Conservation (phyloP, 805 yeast species). For the Yarrowia keelungensis region DNA sequence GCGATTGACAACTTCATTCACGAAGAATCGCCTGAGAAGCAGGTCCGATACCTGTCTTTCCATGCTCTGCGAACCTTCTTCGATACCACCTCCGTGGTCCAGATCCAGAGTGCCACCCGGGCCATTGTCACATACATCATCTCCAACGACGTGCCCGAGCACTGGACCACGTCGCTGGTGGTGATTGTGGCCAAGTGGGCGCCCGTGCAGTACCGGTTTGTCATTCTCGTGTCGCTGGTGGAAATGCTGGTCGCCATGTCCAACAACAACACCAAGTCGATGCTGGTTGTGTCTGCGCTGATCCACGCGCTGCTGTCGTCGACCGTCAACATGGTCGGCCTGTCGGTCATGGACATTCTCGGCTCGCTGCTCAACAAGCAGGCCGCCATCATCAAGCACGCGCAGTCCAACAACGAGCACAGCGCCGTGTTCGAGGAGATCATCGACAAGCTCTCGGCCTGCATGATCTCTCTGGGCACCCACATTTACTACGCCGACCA, state of each 20-base stretch:
- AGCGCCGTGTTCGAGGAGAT: slow-evolving; percentile 45
- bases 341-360: slow-evolving; percentile 81
- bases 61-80: slow-evolving; percentile 65
- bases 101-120: slow-evolving; percentile 63
- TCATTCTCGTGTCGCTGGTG: slow-evolving; percentile 61
- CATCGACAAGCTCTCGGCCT: slow-evolving; percentile 57
- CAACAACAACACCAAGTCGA: slow-evolving; percentile 33
- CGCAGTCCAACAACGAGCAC: slow-evolving; percentile 40
- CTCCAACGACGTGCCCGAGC: slow-evolving; percentile 43
- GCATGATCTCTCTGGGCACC: slow-evolving; percentile 72
- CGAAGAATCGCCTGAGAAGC: slow-evolving; percentile 30
- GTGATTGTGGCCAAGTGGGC: slow-evolving; percentile 75
- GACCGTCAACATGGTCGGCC: slow-evolving; percentile 82
- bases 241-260: slow-evolving; percentile 44
- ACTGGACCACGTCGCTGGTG: slow-evolving; percentile 65
- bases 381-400: slow-evolving; percentile 43
- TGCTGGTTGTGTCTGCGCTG: slow-evolving; percentile 55
- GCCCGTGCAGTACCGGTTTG: slow-evolving; percentile 79
- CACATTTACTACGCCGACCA: slow-evolving; percentile 90
- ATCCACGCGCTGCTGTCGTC: slow-evolving; percentile 60
- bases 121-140: slow-evolving; percentile 59
- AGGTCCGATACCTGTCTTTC: slow-evolving; percentile 41
- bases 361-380: slow-evolving; percentile 53
- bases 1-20: slow-evolving; percentile 28
- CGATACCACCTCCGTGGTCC: slow-evolving; percentile 66